Percentiles rank a stretch among this genome's conserved stretches.
These are phyloP conservation scores for Emericellopsis atlantica DNA, from an alignment of 2,329 filamentous ascomycete species.

Conservation along the genomic window DNA sequence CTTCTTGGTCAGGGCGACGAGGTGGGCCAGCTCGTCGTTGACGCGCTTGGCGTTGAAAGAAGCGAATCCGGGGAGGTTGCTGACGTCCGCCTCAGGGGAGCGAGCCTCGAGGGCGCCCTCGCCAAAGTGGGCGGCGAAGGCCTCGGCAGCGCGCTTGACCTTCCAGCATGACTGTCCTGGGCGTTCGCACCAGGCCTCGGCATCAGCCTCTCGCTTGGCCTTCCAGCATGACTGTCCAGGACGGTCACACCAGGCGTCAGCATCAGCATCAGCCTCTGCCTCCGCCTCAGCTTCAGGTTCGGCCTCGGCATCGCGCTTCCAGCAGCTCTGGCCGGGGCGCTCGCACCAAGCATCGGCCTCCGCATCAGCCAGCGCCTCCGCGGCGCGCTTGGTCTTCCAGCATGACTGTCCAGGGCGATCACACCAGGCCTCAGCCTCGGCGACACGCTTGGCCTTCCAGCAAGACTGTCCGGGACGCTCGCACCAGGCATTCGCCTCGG, in stretches of 20 bases:
- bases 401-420: constrained; percentile 10
- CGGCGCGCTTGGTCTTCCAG: constrained; percentile 7
- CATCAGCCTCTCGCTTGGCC: constrained; percentile 7
- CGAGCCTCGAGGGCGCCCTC: constrained; percentile 13
- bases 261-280: constrained; percentile 11
- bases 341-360: constrained; percentile 8
- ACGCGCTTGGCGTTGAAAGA: constrained; percentile 24
- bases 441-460: neutral
- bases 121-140: constrained; percentile 14
- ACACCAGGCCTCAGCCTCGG: constrained; percentile 15
- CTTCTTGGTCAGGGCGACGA: constrained; percentile 16
- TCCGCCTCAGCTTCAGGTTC: constrained; percentile 11
- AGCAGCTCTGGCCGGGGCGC: constrained; percentile 13
- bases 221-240: constrained; percentile 11
- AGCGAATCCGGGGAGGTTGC: constrained; percentile 19
- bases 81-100: constrained; percentile 11
- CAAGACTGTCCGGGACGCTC: constrained; percentile 9
- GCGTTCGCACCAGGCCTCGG: constrained; percentile 11
- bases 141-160: constrained; percentile 24
- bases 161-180: constrained; percentile 20
- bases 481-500: constrained; percentile 18
- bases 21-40: constrained; percentile 22
- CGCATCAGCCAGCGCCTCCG: constrained; percentile 13
- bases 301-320: constrained; percentile 15
- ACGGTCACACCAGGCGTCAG: constrained; percentile 9